These are phyloP conservation scores for Neophaeococcomyces aloes DNA, from an alignment of 2,329 filamentous ascomycete genomes.

Conservation along the genomic window DNA sequence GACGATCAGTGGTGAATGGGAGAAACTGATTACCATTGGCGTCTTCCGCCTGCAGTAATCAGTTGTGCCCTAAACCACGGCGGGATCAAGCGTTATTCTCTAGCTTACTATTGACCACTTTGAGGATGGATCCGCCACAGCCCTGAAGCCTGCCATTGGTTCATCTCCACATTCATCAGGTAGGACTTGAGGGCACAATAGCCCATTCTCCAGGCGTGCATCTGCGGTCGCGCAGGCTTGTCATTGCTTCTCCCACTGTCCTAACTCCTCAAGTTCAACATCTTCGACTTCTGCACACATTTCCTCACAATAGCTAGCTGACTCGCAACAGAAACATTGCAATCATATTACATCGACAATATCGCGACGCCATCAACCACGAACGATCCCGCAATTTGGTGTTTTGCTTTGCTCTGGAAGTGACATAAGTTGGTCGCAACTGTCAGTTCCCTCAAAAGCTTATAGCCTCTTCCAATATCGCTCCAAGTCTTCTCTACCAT, in stretches of 20 bases:
- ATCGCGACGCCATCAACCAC: neutral
- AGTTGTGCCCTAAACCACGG: neutral
- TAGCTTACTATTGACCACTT: neutral
- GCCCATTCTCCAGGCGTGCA: neutral
- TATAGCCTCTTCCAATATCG: neutral
- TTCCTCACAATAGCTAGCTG: too few relatives aligned
- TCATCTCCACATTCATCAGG: slow-evolving; percentile 2
- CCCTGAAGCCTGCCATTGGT: neutral
- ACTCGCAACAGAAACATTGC: neutral
- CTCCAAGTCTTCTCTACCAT: neutral
- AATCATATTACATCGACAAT: neutral
- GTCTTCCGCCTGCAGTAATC: neutral
- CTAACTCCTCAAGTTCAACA: too few relatives aligned
- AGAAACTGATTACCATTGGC: neutral
- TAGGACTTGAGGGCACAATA: neutral
- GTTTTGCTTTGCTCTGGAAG: neutral
- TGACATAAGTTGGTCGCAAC: slow-evolving; percentile 2
- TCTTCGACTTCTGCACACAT: too few relatives aligned
- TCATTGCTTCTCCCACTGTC: too few relatives aligned
- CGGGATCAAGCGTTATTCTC: neutral
- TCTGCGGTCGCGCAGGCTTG: neutral
- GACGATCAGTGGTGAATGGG: neutral
- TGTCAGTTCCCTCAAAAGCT: neutral
- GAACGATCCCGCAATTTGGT: neutral
- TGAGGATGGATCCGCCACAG: neutral